Evolutionary conservation across 2,329 filamentous ascomycete species (phyloP).

Genomic region (Epicoccum nigrum): DNA sequence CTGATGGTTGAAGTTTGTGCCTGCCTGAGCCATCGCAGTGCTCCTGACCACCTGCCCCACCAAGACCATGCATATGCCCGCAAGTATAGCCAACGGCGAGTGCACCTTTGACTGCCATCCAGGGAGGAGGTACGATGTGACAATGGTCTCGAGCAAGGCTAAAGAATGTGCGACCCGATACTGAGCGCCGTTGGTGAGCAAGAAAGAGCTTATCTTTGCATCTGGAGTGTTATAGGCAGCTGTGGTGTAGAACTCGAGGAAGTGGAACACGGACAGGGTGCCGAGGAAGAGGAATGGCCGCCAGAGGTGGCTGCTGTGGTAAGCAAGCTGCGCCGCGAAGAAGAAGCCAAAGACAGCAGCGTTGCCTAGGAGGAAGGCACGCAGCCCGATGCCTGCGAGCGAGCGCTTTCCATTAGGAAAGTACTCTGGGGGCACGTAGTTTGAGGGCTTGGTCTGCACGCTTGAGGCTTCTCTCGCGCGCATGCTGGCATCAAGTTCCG

Average conservation of each 20-base stretch:
- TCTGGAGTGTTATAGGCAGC: slow-evolving; percentile 79
- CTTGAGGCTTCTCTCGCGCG: slow-evolving; percentile 33
- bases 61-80: slow-evolving; percentile 68
- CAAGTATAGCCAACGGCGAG: slow-evolving; percentile 43
- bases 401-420: slow-evolving; percentile 52
- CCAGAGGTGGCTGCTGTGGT: slow-evolving; percentile 57
- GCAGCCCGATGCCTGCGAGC: slow-evolving; percentile 54
- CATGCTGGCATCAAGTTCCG: slow-evolving; percentile 34
- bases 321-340: slow-evolving; percentile 35
- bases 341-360: slow-evolving; percentile 44
- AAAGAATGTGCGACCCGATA: slow-evolving; percentile 83
- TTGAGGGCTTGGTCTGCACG: slow-evolving; percentile 22
- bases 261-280: slow-evolving; percentile 83
- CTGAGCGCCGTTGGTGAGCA: slow-evolving; percentile 82
- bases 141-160: slow-evolving; percentile 74
- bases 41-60: slow-evolving; percentile 78
- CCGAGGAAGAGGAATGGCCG: slow-evolving; percentile 67
- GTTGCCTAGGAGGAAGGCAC: slow-evolving; percentile 53
- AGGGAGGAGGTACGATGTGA: slow-evolving; percentile 65
- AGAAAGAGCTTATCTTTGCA: slow-evolving; percentile 76
- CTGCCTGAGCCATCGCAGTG: slow-evolving; percentile 87
- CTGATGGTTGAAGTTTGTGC: slow-evolving; percentile 86
- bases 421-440: slow-evolving; percentile 40
- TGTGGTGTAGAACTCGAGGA: slow-evolving; percentile 93
- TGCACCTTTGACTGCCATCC: slow-evolving; percentile 52